Evolutionary conservation across 257 asterid species (phyloP), one percentile per base, ranked within the genome.

Genomic region (Rauvolfia tetraphylla): DNA sequence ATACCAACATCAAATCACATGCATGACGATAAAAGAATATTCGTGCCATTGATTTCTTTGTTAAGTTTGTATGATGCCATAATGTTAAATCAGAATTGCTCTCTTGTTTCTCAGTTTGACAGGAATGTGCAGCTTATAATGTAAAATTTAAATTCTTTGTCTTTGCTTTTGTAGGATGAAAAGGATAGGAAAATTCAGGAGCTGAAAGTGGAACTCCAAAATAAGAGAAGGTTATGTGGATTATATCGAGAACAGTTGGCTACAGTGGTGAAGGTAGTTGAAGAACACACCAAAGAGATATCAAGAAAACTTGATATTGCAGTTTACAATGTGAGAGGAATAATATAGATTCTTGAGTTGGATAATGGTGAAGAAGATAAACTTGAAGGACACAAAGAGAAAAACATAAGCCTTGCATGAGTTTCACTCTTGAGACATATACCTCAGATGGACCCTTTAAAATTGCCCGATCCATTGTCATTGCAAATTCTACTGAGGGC

Each of bases 141-240:
- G 34, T 25, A 15, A 46, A 33, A 36, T 8, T 34, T 66, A 29
- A 36, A 63, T 66, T 36, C 9, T 8, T 33, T 12, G 9, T 38
- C 2, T 67, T 22, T 67, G 49, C 51, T 38, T 67, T 67, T 38
- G 51, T 22, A 67, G 72, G 72, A 67, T 11, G 72, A 36, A 44
- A 67, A 67, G 33, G 72, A 67, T 67, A 38, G 72, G 20, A 67
- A 67, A 39, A 67, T 67, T 67, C 72, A 36, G 72, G 72, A 38
- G 17, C 51, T 67, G 38, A 67, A 39, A 67, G 7, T 31, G 36
- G 51, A 67, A 27, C 72, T 67, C 20, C 72, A 67, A 44, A 67
- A 36, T 23, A 67, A 67, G 72, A 67, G 72, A 38, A 67, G 51
- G 33, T 38, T 67, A 67, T 67, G 72, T 67, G 72, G 72, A 67